Percentiles rank a stretch among this genome's conserved stretches.
phyloP scores from a whole-genome alignment of 345 rosid genomes.

The Citrus unshiu region DNA sequence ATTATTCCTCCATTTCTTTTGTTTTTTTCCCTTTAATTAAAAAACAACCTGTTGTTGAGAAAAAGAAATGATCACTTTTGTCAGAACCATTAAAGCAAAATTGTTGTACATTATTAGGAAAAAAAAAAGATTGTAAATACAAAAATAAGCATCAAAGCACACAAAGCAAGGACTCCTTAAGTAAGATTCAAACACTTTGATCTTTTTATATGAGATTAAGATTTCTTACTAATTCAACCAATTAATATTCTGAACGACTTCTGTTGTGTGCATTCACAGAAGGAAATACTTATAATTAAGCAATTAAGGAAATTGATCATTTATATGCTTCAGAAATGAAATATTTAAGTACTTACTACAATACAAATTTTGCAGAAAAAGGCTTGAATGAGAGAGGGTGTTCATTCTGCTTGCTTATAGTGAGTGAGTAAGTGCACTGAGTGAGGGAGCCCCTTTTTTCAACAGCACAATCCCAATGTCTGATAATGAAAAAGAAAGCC shows the following conservation, averaged over 20 bases:
- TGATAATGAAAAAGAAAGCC: constrained; percentile 37
- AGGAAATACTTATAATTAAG: neutral
- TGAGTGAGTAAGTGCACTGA: constrained; percentile 3
- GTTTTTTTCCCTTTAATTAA: neutral
- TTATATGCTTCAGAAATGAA: constrained; percentile 1
- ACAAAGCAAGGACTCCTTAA: too few species aligned
- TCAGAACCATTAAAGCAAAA: constrained; percentile 30
- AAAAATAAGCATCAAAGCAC: constrained; percentile 1
- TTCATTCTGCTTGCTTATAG: neutral
- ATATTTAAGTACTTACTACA: constrained; percentile 12
- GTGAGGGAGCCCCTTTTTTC: constrained; percentile 27
- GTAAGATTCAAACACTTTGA: neutral
- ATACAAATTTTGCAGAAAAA: neutral
- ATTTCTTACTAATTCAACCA: neutral
- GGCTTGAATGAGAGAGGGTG: neutral
- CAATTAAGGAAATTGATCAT: constrained; percentile 1
- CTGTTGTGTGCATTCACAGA: neutral
- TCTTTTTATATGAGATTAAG: neutral
- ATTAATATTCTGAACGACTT: neutral
- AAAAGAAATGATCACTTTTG: constrained; percentile 27
- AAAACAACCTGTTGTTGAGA: neutral
- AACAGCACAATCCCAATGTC: constrained; percentile 41
- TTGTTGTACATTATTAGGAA: constrained; percentile 11
- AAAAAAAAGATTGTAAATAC: neutral
- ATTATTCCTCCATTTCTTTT: constrained; percentile 22